Evolutionary conservation across 2,329 filamentous ascomycete species (phyloP).

Genomic region (Hansfordia pulvinata): DNA sequence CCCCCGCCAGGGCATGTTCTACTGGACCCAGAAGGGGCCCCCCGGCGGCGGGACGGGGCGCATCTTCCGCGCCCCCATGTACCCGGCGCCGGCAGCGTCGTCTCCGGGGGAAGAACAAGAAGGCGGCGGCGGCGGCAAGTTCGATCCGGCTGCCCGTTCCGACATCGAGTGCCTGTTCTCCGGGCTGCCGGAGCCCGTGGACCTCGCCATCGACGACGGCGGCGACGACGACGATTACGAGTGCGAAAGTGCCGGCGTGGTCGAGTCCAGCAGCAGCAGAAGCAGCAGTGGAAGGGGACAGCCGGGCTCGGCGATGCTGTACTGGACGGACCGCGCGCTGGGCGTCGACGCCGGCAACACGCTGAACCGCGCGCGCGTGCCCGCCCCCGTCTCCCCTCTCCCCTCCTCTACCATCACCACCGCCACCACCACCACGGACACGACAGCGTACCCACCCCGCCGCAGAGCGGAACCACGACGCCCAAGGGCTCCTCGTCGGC

Average conservation of each 20-base stretch:
- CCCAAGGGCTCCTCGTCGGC: too few species aligned
- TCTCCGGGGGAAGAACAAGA: too few species aligned
- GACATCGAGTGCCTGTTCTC: slow-evolving; percentile 29
- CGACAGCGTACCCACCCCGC: too few species aligned
- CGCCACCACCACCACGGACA: too few species aligned
- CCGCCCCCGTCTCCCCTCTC: too few species aligned
- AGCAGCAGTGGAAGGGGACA: too few species aligned
- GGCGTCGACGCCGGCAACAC: slow-evolving; percentile 38
- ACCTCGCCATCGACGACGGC: slow-evolving; percentile 37
- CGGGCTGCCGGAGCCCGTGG: slow-evolving; percentile 39
- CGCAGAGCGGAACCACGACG: too few species aligned
- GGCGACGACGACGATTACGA: too few species aligned
- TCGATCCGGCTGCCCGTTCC: slow-evolving; percentile 18
- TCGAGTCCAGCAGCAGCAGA: too few species aligned
- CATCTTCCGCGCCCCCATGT: slow-evolving; percentile 35
- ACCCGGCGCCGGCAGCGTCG: slow-evolving; percentile 19
- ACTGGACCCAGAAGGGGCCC: slow-evolving; percentile 47
- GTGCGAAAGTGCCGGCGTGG: too few species aligned
- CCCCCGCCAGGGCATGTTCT: slow-evolving; percentile 27
- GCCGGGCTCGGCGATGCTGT: slow-evolving; percentile 29
- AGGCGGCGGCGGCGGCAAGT: too few species aligned
- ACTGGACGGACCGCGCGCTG: slow-evolving; percentile 50
- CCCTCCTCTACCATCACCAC: too few species aligned
- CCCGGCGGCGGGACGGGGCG: slow-evolving; percentile 34
- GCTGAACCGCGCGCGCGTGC: slow-evolving; percentile 26